Conservation (phyloP, 2,329 filamentous ascomycete species). For the Epichloe uncinata region DNA sequence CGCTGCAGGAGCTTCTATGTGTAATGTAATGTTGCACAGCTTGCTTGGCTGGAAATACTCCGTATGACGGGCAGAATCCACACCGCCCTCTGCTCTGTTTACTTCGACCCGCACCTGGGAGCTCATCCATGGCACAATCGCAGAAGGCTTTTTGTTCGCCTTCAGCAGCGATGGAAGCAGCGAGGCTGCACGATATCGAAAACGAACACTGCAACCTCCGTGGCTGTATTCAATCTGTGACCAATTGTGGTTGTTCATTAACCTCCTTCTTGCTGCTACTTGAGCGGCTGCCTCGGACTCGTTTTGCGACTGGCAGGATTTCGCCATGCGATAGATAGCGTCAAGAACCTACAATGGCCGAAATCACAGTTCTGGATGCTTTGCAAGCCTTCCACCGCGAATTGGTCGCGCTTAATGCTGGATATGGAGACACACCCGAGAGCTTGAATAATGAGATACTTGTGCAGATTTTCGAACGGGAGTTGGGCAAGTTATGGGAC, state of each 20-base stretch:
- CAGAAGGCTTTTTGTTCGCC: slow-evolving; percentile 5
- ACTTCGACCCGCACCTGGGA: slow-evolving; percentile 14
- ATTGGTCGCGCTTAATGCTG: slow-evolving; percentile 62
- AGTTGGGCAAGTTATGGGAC: slow-evolving; percentile 60
- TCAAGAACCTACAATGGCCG: slow-evolving; percentile 47
- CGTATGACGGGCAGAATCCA: slow-evolving; percentile 19
- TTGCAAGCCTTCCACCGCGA: slow-evolving; percentile 80
- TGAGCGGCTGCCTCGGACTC: background rate
- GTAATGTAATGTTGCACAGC: background rate
- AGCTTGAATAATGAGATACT: slow-evolving; percentile 59
- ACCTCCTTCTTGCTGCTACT: background rate
- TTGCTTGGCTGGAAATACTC: background rate
- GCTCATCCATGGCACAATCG: slow-evolving; percentile 10
- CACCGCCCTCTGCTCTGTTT: slow-evolving; percentile 20
- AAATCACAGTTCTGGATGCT: slow-evolving; percentile 57
- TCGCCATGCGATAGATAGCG: slow-evolving; percentile 39
- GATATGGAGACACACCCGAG: slow-evolving; percentile 45
- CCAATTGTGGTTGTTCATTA: slow-evolving; percentile 2
- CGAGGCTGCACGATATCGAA: slow-evolving; percentile 21
- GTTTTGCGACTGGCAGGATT: background rate
- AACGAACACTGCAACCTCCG: slow-evolving; percentile 1
- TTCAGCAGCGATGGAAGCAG: slow-evolving; percentile 13
- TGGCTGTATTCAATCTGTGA: slow-evolving; percentile 8
- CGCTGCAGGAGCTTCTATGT: background rate
- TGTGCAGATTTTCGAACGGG: slow-evolving; percentile 55